Base-by-base conservation (phyloP, 352 stramenopile species). In the Phytophthora megakarya region DNA sequence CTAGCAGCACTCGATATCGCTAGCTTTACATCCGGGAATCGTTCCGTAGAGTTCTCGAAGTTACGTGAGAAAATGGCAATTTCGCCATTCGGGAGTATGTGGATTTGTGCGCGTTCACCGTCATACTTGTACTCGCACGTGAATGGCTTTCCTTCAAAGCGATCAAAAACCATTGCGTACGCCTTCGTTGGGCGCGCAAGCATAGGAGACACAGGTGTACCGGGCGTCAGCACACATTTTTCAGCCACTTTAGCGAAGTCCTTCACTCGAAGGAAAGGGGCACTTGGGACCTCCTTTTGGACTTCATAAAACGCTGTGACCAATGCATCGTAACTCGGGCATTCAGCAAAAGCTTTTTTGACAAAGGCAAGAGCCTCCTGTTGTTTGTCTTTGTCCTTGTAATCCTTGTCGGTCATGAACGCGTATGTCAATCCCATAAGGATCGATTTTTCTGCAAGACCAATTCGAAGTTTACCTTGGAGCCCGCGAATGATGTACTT, bases 51-150 rank as follows among this genome's bases (percentile, higher is more conserved):
- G 76, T 99, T 98, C 64, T 99, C 95, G 38, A 98, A 95, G 71
- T 99, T 99, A 33, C 98, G 90, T 11, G 93, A 99, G 80, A 99
- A 99, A 45, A 99, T 97, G 46, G 96, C 94, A 30, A 98, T 93
- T 44, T 86, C 81, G 26, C 95, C 96, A 43, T 90, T 84, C 0
- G 75, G 49, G 6, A 92, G 75, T 42, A 98, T 96, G 76, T 99
- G 96, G 43, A 95, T 93, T 72, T 99, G 98, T 5, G 97, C 96
- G 42, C 98, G 85, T 74, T 99, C 97, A 30, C 98, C 98, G 70
- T 99, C 98, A 75, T 99, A 99, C 79, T 99, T 99, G 90, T 98
- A 99, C 75, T 99, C 98, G 70, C 96, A 99, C 5, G 97, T 99
- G 73, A 99, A 99, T 30, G 86, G 78, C 70, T 93, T 86, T 25